phyloP scores from a whole-genome alignment of 805 yeast species.

The Kodamaea kaohsiungensis region DNA sequence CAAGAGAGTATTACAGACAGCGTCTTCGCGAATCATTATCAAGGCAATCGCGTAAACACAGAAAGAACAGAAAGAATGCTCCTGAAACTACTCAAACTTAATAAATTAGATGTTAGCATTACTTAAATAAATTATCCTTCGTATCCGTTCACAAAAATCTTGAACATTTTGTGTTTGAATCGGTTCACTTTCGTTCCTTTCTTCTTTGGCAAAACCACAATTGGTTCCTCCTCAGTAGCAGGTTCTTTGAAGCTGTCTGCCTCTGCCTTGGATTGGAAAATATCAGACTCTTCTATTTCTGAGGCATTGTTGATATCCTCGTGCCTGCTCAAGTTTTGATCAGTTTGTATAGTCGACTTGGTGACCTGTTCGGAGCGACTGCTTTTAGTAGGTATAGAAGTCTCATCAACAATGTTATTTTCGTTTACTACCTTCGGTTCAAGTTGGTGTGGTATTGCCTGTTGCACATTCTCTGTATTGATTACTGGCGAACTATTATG shows the following conservation, averaged over 20 bases:
- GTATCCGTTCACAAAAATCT: slow-evolving; percentile 30
- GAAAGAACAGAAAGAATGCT: not conserved
- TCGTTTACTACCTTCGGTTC: not conserved
- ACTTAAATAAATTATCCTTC: not conserved
- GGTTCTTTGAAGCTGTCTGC: not conserved
- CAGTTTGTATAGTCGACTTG: slow-evolving; percentile 6
- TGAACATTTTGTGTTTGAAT: slow-evolving; percentile 25
- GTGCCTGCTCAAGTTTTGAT: not conserved
- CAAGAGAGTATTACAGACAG: not conserved
- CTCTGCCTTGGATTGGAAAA: not conserved
- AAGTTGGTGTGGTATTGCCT: not conserved
- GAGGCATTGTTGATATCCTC: not conserved
- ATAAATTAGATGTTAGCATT: not conserved
- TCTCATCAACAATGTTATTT: not conserved
- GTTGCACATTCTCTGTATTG: not conserved
- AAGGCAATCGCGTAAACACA: not conserved
- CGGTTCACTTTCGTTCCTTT: slow-evolving; percentile 15
- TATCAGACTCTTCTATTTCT: not conserved
- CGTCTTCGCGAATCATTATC: not conserved
- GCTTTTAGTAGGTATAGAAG: slow-evolving; percentile 5
- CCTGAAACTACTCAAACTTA: not conserved
- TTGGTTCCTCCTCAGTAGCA: slow-evolving; percentile 2
- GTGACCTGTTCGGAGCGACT: slow-evolving; percentile 5
- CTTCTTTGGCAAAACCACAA: slow-evolving; percentile 2
- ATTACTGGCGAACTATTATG: not conserved